Evolutionary conservation across 2,329 filamentous ascomycete genomes (phyloP).

Genomic region (Ophiosphaerella narmari): DNA sequence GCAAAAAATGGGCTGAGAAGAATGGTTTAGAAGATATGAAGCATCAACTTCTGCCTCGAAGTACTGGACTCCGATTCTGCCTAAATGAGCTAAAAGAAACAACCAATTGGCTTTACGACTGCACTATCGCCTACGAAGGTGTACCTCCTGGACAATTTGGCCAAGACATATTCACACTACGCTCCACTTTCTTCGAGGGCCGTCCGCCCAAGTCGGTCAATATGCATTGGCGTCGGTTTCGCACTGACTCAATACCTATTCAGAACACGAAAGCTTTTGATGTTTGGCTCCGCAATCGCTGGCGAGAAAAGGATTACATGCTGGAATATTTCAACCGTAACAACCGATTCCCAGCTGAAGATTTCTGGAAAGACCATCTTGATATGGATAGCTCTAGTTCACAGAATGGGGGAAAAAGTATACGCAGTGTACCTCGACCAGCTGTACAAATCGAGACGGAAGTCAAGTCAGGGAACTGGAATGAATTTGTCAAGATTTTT

Average conservation of each 20-base stretch:
- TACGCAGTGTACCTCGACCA: constrained; percentile 36
- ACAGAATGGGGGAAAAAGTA: constrained; percentile 38
- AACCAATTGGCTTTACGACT: constrained; percentile 86
- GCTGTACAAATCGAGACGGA: constrained; percentile 55
- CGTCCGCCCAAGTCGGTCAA: constrained; percentile 93
- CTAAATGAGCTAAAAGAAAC: constrained; percentile 74
- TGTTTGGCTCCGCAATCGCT: constrained; percentile 80
- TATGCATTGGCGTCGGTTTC: constrained; percentile 92
- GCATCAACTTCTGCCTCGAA: constrained; percentile 77
- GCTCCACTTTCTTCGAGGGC: constrained; percentile 86
- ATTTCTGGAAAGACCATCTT: constrained; percentile 51
- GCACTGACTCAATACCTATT: constrained; percentile 78
- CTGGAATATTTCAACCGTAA: constrained; percentile 78
- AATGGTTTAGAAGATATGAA: constrained; percentile 71
- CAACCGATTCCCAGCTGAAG: constrained; percentile 77
- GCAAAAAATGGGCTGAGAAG: constrained; percentile 77
- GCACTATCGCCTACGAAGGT: constrained; percentile 94
- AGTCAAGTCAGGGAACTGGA: constrained; percentile 55
- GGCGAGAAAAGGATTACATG: constrained; percentile 89
- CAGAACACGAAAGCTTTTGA: constrained; percentile 77
- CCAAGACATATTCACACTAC: constrained; percentile 87
- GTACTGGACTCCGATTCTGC: constrained; percentile 80
- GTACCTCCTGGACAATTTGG: constrained; percentile 74
- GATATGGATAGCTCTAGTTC: constrained; percentile 43
- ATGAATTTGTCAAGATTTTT: constrained; percentile 58